Conservation (phyloP, 2,329 filamentous ascomycete genomes). For the Microdochium bolleyi region DNA sequence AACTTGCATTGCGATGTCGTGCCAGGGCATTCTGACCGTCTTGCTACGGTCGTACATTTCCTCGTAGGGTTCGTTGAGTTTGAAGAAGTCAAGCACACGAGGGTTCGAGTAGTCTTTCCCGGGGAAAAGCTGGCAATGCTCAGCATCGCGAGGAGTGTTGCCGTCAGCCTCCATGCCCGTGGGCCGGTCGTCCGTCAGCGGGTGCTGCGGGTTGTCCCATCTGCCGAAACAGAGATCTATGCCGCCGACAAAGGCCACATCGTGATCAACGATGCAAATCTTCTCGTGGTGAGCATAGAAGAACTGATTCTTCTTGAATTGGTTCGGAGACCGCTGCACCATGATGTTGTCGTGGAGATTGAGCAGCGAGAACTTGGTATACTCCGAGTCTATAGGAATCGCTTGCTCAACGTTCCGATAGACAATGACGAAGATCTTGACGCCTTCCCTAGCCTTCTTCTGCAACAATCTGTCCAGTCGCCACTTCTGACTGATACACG, state of each 20-base stretch:
- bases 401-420: conserved; percentile 97
- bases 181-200: conserved; percentile 83
- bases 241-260: conserved; percentile 89
- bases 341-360: conserved; percentile 96
- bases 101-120: conserved; percentile 99
- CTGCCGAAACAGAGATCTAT: conserved; percentile 95
- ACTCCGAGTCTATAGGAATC: conserved; percentile 95
- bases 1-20: conserved; percentile 96
- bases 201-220: conserved; percentile 95
- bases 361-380: conserved; percentile 92
- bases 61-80: conserved; percentile 87
- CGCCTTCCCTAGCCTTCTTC: conserved; percentile 85
- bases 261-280: conserved; percentile 93
- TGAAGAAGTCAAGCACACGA: conserved; percentile 89
- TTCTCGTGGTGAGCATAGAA: conserved; percentile 99
- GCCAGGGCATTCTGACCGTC: conserved; percentile 94
- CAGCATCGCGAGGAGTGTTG: conserved; percentile 73
- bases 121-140: conserved; percentile 93
- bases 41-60: conserved; percentile 96
- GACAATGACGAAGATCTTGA: conserved; percentile 96
- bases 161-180: conserved; percentile 80
- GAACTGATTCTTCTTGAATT: conserved; percentile 98
- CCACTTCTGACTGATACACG: conserved; percentile 97
- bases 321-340: conserved; percentile 91
- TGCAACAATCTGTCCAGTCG: conserved; percentile 88